Conservation (phyloP, 176 grass and related monocot species). For the Phoenix roebelenii region DNA sequence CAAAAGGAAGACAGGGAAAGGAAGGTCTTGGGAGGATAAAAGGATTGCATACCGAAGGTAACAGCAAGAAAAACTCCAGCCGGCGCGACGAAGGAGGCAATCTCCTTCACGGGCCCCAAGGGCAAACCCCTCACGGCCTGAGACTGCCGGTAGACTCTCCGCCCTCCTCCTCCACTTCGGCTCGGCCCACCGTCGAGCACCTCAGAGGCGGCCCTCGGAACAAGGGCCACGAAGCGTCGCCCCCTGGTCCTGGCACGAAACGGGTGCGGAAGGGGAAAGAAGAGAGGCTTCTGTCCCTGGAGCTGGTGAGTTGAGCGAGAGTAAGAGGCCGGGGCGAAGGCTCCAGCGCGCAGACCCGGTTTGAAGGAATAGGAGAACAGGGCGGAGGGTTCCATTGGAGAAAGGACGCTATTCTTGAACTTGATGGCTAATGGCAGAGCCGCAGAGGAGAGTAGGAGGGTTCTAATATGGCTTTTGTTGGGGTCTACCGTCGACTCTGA, state of each 20-base stretch:
- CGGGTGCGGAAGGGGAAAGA: constrained; percentile 10
- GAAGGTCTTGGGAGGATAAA: no score
- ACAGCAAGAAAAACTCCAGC: constrained; percentile 38
- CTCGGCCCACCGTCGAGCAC: constrained; percentile 30
- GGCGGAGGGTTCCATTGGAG: constrained; percentile 57
- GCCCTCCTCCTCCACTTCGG: constrained; percentile 20
- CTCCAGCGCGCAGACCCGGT: constrained; percentile 4
- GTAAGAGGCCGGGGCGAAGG: constrained; percentile 1
- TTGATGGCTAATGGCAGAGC: no score
- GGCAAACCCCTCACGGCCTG: constrained; percentile 38
- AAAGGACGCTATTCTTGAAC: no score
- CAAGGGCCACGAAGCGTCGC: constrained; percentile 9
- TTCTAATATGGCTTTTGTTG: no score
- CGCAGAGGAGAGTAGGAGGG: no score
- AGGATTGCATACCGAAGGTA: constrained; percentile 53
- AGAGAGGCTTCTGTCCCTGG: constrained; percentile 5
- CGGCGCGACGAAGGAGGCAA: constrained; percentile 39
- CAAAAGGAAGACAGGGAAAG: no score
- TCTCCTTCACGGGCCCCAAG: constrained; percentile 14
- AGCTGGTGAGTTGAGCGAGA: not conserved
- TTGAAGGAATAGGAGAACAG: constrained; percentile 37
- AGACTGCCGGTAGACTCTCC: constrained; percentile 42
- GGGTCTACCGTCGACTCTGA: no score
- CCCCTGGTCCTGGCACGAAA: constrained; percentile 1
- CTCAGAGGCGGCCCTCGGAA: constrained; percentile 23